A percentile compares a stretch with the other conserved stretches of the same genome.
Conservation (phyloP, 2,329 filamentous ascomycete species). For the Raffaelea arxii region DNA sequence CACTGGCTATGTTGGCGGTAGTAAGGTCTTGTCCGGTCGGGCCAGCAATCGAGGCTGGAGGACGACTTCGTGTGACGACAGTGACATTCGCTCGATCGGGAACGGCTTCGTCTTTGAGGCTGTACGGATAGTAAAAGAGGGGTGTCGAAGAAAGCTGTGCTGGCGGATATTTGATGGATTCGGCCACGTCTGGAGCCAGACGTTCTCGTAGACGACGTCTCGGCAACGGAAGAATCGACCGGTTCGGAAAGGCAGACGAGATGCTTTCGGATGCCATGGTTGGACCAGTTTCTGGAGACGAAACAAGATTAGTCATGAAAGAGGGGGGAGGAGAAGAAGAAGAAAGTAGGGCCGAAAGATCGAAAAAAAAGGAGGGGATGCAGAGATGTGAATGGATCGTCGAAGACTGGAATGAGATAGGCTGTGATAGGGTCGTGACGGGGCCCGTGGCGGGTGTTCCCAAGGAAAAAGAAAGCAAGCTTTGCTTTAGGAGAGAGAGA, state of each 20-base stretch:
- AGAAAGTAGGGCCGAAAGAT: neutral
- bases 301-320: neutral
- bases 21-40: neutral
- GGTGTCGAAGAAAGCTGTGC: slow-evolving; percentile 61
- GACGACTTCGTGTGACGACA: neutral
- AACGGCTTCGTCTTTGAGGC: slow-evolving; percentile 35
- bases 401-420: no score
- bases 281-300: slow-evolving; percentile 31
- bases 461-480: neutral
- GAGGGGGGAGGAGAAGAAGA: neutral
- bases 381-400: neutral
- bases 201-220: slow-evolving; percentile 81
- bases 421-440: no score
- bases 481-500: neutral
- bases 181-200: slow-evolving; percentile 74
- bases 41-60: neutral
- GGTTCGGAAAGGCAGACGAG: slow-evolving; percentile 75
- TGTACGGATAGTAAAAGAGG: slow-evolving; percentile 65
- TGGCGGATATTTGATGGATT: slow-evolving; percentile 73
- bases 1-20: neutral
- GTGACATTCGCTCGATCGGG: slow-evolving; percentile 30
- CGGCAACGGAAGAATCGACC: slow-evolving; percentile 86
- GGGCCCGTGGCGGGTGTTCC: no score
- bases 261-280: slow-evolving; percentile 64
- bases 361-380: neutral